Evolutionary conservation across 2,329 filamentous ascomycete species (phyloP), one percentile per base, ranked within the genome.

Genomic region (Didymella pinodella): DNA sequence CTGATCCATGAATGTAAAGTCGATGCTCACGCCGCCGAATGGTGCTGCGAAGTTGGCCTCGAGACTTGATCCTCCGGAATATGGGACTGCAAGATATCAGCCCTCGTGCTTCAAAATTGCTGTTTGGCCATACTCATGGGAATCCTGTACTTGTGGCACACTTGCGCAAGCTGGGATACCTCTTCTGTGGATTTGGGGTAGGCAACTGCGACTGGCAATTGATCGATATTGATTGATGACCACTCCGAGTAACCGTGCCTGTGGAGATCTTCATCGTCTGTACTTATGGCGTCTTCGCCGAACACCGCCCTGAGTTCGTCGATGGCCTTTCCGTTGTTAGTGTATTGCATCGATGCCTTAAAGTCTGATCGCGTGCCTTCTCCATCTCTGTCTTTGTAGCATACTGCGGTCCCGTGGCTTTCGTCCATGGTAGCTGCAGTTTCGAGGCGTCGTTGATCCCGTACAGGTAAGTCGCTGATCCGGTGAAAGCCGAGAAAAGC

Each of bases 1-100:
- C 69, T 88, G 82, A 74, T 96, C 90, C 93, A 97, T 97, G 70
- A 86, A 87, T 0, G 87, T 86, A 75, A 97, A 97, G 72, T 97
- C 93, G 49, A 97, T 90, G 65, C 91, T 94, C 72, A 97, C 86
- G 12, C 93, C 93, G 12, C 93, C 93, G 71, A 89, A 90, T 0
- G 92, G 92, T 14, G 93, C 91, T 0, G 91, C 91, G 76, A 96
- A 96, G 75, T 97, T 95, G 14, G 90, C 93, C 76, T 97, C 93
- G 0, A 97, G 81, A 65, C 90, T 94, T 0, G 91, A 90, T 14
- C 93, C 93, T 2, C 92, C 93, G 0, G 91, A 95, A 73, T 91
- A 97, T 0, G 92, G 90, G 59, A 95, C 90, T 79, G 43, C 26
- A 32, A 29, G 1, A 7, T 10, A 26, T 64, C 31, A 64, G 49